Base-by-base conservation (phyloP, 805 yeast genomes). In the Tetrapisispora nanseiensis region DNA sequence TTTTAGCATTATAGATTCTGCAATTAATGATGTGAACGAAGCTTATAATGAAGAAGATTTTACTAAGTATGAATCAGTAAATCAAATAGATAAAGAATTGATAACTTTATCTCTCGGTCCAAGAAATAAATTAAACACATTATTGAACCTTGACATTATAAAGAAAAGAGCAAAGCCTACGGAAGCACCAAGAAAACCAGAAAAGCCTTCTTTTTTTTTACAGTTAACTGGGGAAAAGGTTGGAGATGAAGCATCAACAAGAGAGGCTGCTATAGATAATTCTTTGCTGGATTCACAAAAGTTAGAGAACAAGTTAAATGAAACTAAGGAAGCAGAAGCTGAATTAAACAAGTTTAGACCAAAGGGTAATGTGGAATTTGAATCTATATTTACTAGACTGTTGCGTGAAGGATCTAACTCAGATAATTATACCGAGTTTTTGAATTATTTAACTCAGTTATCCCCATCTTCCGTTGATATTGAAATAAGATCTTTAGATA, bases 111-210 rank as follows among this genome's bases (percentile, higher is more conserved):
- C 95, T 1, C 51, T 76, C 26, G 82, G 82, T 6, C 86, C 97
- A 21, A 75, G 90, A 53, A 73, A 72, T 44, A 87, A 86, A 57
- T 81, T 84, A 69, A 77, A 74, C 47, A 86, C 95, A 2, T 65
- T 92, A 34, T 61, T 85, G 36, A 80, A 92, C 59, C 65, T 92
- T 50, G 97, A 92, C 52, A 74, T 79, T 6, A 90, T 92, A 51
- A 86, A 78, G 55, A 76, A 74, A 58, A 76, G 98, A 55, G 87
- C 86, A 58, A 90, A 86, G 63, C 97, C 98, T 19, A 78, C 69
- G 40, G 96, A 86, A 58, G 82, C 90, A 1, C 84, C 92, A 27
- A 85, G 84, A 68, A 84, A 80, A 50, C 86, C 95, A 1, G 83
- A 82, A 50, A 73, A 78, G 46, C 77, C 85, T 0, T 83, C 85